A percentile compares a stretch with the other conserved stretches of the same genome.
Conservation (phyloP, 2,329 filamentous ascomycete genomes). For the Penicillium sp. region DNA sequence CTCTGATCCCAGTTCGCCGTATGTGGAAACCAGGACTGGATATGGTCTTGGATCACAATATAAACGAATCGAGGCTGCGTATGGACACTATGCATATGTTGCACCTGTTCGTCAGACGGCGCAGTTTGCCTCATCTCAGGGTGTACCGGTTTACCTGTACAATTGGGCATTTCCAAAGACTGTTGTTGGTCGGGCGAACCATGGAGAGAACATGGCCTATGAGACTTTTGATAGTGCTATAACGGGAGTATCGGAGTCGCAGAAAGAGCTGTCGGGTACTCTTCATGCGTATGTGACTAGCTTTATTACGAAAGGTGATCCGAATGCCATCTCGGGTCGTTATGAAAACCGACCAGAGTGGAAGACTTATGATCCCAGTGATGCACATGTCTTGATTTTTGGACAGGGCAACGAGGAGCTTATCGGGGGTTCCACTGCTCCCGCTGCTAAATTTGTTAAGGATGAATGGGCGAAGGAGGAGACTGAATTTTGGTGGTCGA, state of each 20-base stretch:
- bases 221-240: conserved; percentile 45
- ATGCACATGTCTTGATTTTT: conserved; percentile 44
- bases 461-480: conserved; percentile 47
- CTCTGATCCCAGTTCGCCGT: conserved; percentile 30
- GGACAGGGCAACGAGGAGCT: conserved; percentile 52
- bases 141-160: conserved; percentile 51
- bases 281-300: conserved; percentile 52
- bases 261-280: conserved; percentile 44
- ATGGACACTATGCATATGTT: conserved; percentile 53
- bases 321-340: conserved; percentile 38
- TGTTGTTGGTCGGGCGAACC: conserved; percentile 47
- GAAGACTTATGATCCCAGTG: conserved; percentile 33
- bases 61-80: conserved; percentile 52
- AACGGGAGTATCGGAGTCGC: conserved; percentile 36
- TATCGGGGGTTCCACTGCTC: conserved; percentile 44
- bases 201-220: conserved; percentile 52
- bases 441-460: conserved; percentile 41
- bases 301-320: conserved; percentile 50
- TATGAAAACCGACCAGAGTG: conserved; percentile 37
- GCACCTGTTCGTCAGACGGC: conserved; percentile 51
- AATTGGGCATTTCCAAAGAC: conserved; percentile 55
- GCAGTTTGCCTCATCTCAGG: conserved; percentile 35
- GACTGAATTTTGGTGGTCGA: conserved; percentile 50
- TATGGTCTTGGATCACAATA: conserved; percentile 51
- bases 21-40: conserved; percentile 23